These are phyloP conservation scores for Telopea speciosissima DNA, from an alignment of 177 flowering plant genomes.

Conservation along the genomic window DNA sequence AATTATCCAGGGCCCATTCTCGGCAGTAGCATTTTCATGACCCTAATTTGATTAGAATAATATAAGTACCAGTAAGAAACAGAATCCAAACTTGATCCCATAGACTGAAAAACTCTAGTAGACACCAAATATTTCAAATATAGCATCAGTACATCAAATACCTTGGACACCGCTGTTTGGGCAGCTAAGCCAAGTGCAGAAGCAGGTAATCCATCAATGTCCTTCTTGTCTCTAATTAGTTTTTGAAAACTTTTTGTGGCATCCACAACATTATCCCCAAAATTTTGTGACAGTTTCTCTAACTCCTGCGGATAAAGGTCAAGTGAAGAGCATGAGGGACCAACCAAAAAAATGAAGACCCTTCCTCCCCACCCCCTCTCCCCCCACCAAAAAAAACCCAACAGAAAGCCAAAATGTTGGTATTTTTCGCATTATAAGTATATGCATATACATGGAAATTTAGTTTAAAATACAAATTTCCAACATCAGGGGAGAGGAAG, in stretches of 20 bases:
- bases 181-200: slow-evolving; percentile 86
- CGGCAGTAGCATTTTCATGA: slow-evolving; percentile 86
- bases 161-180: slow-evolving; percentile 90
- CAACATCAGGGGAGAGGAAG: too few species aligned
- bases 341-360: too few species aligned
- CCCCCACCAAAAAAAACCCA: too few species aligned
- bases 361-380: too few species aligned
- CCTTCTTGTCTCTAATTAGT: slow-evolving; percentile 71
- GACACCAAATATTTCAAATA: background rate
- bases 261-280: slow-evolving; percentile 82
- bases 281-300: slow-evolving; percentile 72
- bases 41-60: slow-evolving; percentile 41
- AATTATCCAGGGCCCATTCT: slow-evolving; percentile 93
- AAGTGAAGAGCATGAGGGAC: background rate
- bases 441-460: too few species aligned
- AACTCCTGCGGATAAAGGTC: slow-evolving; percentile 53
- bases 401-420: too few species aligned
- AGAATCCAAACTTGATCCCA: background rate
- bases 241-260: slow-evolving; percentile 94
- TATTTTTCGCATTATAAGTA: too few species aligned
- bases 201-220: slow-evolving; percentile 89
- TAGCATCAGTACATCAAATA: slow-evolving; percentile 16
- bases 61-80: background rate
- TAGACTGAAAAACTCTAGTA: slow-evolving; percentile 1
- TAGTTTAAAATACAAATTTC: too few species aligned